Conservation (phyloP, 257 asterid species). For the Catharanthus roseus region DNA sequence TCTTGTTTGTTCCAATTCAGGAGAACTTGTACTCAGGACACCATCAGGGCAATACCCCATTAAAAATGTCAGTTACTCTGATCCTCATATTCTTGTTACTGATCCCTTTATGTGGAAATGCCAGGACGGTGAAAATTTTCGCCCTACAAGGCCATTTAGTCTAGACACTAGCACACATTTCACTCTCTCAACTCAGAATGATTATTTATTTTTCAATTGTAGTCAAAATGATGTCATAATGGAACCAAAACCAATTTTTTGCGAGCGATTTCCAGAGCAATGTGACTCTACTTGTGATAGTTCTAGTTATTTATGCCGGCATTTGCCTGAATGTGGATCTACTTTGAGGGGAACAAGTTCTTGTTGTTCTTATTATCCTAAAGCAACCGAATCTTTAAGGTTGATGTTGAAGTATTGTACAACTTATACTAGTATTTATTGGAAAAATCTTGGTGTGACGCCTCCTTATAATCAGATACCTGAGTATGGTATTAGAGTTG, state of each 20-base stretch:
- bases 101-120: conserved; percentile 89
- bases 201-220: conserved; percentile 87
- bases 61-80: conserved; percentile 56
- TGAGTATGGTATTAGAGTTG: conserved; percentile 79
- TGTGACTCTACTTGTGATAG: conserved; percentile 92
- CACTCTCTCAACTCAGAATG: conserved; percentile 60
- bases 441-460: conserved; percentile 65
- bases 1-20: conserved; percentile 55
- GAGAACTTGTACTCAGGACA: conserved; percentile 54
- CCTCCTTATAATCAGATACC: conserved; percentile 66
- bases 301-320: conserved; percentile 72
- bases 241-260: conserved; percentile 66
- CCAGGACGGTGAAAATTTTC: conserved; percentile 48
- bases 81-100: conserved; percentile 64
- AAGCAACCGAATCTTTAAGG: conserved; percentile 75
- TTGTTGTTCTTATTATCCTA: conserved; percentile 87
- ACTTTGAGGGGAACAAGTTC: conserved; percentile 40
- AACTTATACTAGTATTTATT: conserved; percentile 60
- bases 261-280: conserved; percentile 79
- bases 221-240: conserved; percentile 60
- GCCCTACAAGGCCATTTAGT: conserved; percentile 74
- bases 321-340: conserved; percentile 56
- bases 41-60: conserved; percentile 78
- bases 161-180: conserved; percentile 79
- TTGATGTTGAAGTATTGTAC: conserved; percentile 77